Conservation (phyloP, 1,139 yeast genomes). For the Arxiozyma slooffiae region DNA sequence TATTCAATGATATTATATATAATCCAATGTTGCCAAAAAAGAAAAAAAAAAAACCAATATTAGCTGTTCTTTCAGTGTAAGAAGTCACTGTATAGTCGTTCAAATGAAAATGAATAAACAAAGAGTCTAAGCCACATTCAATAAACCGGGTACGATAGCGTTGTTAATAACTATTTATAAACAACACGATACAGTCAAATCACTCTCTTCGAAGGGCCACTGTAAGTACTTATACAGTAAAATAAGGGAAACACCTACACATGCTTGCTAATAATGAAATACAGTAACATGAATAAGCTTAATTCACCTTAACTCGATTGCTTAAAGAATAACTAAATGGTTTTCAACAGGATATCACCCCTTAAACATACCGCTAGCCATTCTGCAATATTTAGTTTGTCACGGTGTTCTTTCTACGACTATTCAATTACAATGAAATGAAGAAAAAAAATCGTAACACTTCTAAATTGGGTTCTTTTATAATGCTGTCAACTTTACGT, state of each 20-base stretch:
- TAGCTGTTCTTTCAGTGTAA: not conserved
- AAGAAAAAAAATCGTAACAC: too few relatives aligned
- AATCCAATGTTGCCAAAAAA: not conserved
- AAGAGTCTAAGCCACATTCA: not conserved
- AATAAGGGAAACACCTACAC: not conserved
- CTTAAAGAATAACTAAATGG: constrained; percentile 30
- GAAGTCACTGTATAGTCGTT: not conserved
- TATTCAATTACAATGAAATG: too few relatives aligned
- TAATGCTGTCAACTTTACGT: not conserved
- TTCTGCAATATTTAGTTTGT: constrained; percentile 21
- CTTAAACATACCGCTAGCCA: constrained; percentile 33
- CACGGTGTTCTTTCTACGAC: constrained; percentile 7
- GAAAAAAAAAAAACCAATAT: not conserved
- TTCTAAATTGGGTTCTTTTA: not conserved
- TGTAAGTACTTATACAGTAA: not conserved
- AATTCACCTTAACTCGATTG: constrained; percentile 1
- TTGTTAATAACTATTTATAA: too few relatives aligned
- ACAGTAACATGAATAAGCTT: not conserved
- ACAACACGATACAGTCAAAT: not conserved
- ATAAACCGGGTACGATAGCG: not conserved
- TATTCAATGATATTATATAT: too few relatives aligned
- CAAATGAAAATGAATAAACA: not conserved
- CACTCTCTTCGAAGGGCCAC: not conserved
- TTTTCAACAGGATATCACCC: constrained; percentile 34
- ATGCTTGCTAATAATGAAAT: not conserved